A percentile compares a stretch with the other conserved stretches of the same genome.
phyloP scores from a whole-genome alignment of 805 yeast species.

The Wickerhamomyces silvicola region DNA sequence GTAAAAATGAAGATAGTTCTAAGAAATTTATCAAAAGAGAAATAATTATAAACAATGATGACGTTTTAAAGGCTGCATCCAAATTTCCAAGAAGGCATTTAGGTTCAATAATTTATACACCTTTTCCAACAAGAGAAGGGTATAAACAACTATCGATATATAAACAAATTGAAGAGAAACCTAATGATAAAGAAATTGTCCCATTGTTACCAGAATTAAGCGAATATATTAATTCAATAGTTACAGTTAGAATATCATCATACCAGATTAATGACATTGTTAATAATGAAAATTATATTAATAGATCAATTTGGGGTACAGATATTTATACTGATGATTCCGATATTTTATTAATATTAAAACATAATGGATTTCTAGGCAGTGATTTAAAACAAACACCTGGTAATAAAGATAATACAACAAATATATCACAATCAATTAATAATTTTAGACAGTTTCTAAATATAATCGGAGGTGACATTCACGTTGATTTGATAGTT shows the following conservation, averaged over 20 bases:
- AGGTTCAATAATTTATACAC: slow-evolving; percentile 53
- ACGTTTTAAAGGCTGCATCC: slow-evolving; percentile 33
- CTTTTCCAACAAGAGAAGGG: slow-evolving; percentile 44
- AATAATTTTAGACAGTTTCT: slow-evolving; percentile 20
- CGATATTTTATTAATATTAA: slow-evolving; percentile 66
- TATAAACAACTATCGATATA: slow-evolving; percentile 14
- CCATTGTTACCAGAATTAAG: slow-evolving; percentile 27
- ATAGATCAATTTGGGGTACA: slow-evolving; percentile 73
- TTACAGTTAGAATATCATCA: slow-evolving; percentile 24
- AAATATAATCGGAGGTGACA: slow-evolving; percentile 26
- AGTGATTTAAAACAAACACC: slow-evolving; percentile 37
- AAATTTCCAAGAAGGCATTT: slow-evolving; percentile 40
- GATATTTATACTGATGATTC: slow-evolving; percentile 94
- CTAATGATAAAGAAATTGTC: slow-evolving; percentile 8
- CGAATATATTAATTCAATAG: slow-evolving; percentile 35
- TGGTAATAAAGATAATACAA: slow-evolving; percentile 30
- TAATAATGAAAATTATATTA: slow-evolving; percentile 18
- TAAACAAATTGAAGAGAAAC: slow-evolving; percentile 1
- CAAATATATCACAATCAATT: slow-evolving; percentile 25
- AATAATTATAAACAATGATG: slow-evolving; percentile 30
- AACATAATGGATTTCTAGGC: slow-evolving; percentile 71
- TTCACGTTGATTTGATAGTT: slow-evolving; percentile 33
- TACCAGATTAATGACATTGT: slow-evolving; percentile 18
- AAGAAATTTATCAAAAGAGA: slow-evolving; percentile 17
- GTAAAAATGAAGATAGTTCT: slow-evolving; percentile 1